Conservation (phyloP, 2,329 filamentous ascomycete species). For the Talaromyces sp. region DNA sequence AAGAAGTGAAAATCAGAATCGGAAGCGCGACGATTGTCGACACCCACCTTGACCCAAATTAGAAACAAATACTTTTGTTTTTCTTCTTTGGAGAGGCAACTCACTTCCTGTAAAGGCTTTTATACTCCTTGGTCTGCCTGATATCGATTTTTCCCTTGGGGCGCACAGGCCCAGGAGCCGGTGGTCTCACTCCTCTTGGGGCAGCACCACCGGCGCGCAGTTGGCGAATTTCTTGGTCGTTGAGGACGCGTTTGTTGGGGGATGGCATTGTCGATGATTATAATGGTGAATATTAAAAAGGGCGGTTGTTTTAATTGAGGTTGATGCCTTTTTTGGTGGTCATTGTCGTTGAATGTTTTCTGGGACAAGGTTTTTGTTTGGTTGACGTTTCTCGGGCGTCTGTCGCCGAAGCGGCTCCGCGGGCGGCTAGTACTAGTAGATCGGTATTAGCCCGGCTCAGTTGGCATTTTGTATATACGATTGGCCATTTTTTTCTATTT, state of each 20-base stretch:
- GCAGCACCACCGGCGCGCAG: background rate
- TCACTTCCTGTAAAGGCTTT: conserved; percentile 32
- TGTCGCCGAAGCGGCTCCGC: too few relatives aligned
- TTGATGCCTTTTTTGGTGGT: background rate
- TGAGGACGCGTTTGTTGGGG: conserved; percentile 1
- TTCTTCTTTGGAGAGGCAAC: conserved; percentile 6
- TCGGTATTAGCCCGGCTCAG: too few relatives aligned
- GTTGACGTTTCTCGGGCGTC: too few relatives aligned
- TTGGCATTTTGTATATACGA: too few relatives aligned
- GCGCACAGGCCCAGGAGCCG: background rate
- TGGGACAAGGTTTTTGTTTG: too few relatives aligned
- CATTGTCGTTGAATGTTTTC: background rate
- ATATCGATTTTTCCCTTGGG: conserved; percentile 24
- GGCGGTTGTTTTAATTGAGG: too few relatives aligned
- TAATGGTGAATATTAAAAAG: background rate
- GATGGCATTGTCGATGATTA: background rate
- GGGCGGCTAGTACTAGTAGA: too few relatives aligned
- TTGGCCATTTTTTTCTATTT: too few relatives aligned
- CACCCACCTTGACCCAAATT: conserved; percentile 17
- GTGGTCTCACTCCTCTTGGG: background rate
- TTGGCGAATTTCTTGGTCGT: background rate
- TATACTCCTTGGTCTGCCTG: conserved; percentile 38
- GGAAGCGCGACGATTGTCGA: conserved; percentile 23
- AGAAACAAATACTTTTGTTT: background rate
- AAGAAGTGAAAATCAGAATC: conserved; percentile 22